Conservation (phyloP, 768 basidiomycete genomes). For the Pleurotus djamor region DNA sequence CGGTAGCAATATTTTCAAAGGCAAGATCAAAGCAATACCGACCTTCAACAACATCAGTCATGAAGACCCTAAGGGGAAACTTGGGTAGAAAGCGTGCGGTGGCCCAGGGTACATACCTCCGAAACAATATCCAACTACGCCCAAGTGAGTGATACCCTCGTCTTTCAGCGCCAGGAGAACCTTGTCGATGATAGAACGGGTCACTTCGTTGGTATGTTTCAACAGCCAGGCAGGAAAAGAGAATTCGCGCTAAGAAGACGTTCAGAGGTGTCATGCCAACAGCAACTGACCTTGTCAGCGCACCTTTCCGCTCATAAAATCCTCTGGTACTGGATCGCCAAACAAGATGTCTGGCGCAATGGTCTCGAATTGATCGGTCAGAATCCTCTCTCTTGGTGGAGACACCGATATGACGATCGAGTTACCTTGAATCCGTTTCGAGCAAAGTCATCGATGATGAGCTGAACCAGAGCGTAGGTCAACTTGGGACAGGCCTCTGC, state of each 20-base stretch:
- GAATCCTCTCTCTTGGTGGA: neutral
- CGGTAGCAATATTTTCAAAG: slow-evolving; percentile 49
- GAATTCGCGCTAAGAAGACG: neutral
- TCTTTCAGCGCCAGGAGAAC: slow-evolving; percentile 25
- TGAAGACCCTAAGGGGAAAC: neutral
- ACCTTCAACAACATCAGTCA: slow-evolving; percentile 23
- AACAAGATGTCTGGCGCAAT: slow-evolving; percentile 10
- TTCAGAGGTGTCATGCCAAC: neutral
- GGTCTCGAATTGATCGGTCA: slow-evolving; percentile 6
- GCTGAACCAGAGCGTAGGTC: slow-evolving; percentile 13
- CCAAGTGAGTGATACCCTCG: slow-evolving; percentile 27
- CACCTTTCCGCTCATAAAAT: slow-evolving; percentile 3
- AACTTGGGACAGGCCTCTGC: neutral
- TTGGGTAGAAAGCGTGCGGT: slow-evolving; percentile 11
- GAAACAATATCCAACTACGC: slow-evolving; percentile 28
- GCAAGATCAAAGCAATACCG: slow-evolving; percentile 53
- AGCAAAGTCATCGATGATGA: slow-evolving; percentile 31
- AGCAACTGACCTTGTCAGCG: neutral
- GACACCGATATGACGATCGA: neutral
- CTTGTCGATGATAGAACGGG: slow-evolving; percentile 23
- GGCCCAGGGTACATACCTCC: slow-evolving; percentile 12
- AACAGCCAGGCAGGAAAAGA: slow-evolving; percentile 23
- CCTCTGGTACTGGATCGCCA: slow-evolving; percentile 10
- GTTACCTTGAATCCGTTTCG: slow-evolving; percentile 34
- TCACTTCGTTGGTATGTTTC: slow-evolving; percentile 16